Evolutionary conservation across 495 filamentous ascomycete species (phyloP), one percentile per base, ranked within the genome.

Genomic region (Amorphotheca resinae): DNA sequence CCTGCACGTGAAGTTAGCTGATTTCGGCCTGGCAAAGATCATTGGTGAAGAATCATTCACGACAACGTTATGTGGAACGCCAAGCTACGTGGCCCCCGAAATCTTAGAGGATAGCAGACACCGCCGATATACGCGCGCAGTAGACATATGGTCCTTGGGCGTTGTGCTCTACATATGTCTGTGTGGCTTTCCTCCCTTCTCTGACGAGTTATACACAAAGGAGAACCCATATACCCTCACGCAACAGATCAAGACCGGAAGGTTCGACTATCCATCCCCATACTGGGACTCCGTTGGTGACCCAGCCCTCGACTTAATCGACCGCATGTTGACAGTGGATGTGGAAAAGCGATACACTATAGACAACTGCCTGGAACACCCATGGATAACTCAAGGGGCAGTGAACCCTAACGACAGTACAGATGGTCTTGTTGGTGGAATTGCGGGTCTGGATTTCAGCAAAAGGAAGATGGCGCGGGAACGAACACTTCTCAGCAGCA

Each of bases 81-180:
- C 91, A 34, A 91, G 84, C 59, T 86, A 98, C 59, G 93, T 96
- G 49, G 93, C 93, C 0, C 93, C 93, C 1, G 93, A 99, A 56
- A 95, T 99, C 41, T 65, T 99, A 9, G 77, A 86, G 51, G 80
- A 82, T 43, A 73, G 69, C 17, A 75, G 71, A 45, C 72, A 83
- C 36, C 79, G 93, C 36, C 81, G 80, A 56, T 99, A 99, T 60
- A 93, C 86, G 26, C 87, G 86, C 49, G 88, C 89, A 11, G 93
- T 96, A 20, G 93, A 99, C 60, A 70, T 96, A 39, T 99, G 93
- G 93, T 93, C 87, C 0, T 74, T 96, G 12, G 93, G 93, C 9
- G 93, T 99, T 8, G 93, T 96, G n/a, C 74, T 99, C 16, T 99
- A 99, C 61, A 96, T 99, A 51, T 96, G 88, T 57, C 76, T 99